These are phyloP conservation scores for Orychophragmus violaceus DNA, from an alignment of 345 rosid genomes.

Conservation along the genomic window DNA sequence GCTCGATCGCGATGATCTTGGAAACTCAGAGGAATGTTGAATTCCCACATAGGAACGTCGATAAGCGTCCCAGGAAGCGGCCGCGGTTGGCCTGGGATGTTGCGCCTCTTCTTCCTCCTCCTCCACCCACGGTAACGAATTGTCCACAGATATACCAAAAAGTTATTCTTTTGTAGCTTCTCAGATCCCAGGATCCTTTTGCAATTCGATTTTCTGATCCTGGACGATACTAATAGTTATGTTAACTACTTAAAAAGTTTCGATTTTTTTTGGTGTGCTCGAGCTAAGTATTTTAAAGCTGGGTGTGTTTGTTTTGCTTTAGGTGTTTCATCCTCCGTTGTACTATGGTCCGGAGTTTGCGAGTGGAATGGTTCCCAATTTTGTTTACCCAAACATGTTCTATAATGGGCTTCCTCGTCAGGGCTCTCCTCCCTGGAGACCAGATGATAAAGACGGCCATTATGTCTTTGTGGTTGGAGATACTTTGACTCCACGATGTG, in stretches of 20 bases:
- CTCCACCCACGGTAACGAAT: slow-evolving; percentile 41
- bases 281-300: slow-evolving; percentile 1
- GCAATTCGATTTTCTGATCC: background rate
- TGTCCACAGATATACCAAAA: background rate
- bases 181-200: background rate
- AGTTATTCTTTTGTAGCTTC: background rate
- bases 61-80: slow-evolving; percentile 69
- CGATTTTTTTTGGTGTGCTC: background rate
- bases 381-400: slow-evolving; percentile 40
- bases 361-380: slow-evolving; percentile 43
- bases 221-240: background rate
- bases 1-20: slow-evolving; percentile 34
- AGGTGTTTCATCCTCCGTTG: slow-evolving; percentile 51
- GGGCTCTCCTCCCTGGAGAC: slow-evolving; percentile 75
- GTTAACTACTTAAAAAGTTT: background rate
- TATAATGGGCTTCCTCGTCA: slow-evolving; percentile 40
- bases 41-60: slow-evolving; percentile 49
- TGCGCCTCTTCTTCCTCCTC: slow-evolving; percentile 44
- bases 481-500: slow-evolving; percentile 61
- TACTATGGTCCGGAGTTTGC: slow-evolving; percentile 55
- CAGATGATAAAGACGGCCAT: slow-evolving; percentile 83
- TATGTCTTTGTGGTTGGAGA: slow-evolving; percentile 65
- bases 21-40: slow-evolving; percentile 66
- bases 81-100: slow-evolving; percentile 71
- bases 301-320: background rate